Evolutionary conservation across 805 yeast species (phyloP).

Genomic region (Danielia reshetovae): DNA sequence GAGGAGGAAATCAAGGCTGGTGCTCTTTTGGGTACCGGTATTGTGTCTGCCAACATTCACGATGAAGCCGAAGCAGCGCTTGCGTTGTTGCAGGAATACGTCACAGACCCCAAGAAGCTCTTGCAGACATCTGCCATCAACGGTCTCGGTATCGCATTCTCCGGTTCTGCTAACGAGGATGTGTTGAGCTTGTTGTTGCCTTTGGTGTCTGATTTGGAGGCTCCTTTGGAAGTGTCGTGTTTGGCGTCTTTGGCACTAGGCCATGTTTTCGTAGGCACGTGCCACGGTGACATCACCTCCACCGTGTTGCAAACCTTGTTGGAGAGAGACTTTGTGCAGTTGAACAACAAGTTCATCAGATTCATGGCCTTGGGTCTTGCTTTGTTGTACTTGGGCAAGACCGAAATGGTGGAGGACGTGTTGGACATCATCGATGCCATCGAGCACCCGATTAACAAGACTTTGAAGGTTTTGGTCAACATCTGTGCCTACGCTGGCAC

Average conservation of each 20-base stretch:
- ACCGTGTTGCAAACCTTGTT: slow-evolving; percentile 84
- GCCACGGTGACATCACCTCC: slow-evolving; percentile 92
- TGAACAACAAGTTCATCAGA: slow-evolving; percentile 81
- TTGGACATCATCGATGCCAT: slow-evolving; percentile 91
- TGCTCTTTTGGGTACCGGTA: slow-evolving; percentile 92
- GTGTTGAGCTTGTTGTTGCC: slow-evolving; percentile 76
- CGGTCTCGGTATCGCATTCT: slow-evolving; percentile 91
- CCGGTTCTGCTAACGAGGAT: slow-evolving; percentile 88
- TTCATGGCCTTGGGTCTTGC: slow-evolving; percentile 92
- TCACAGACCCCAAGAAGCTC: slow-evolving; percentile 56
- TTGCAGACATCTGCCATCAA: slow-evolving; percentile 78
- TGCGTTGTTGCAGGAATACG: slow-evolving; percentile 79
- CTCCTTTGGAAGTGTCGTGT: slow-evolving; percentile 73
- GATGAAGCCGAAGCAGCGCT: slow-evolving; percentile 94
- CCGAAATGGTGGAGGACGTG: slow-evolving; percentile 91
- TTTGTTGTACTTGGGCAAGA: slow-evolving; percentile 85
- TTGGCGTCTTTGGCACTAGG: slow-evolving; percentile 91
- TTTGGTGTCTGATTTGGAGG: slow-evolving; percentile 70
- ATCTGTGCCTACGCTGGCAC: slow-evolving; percentile 97
- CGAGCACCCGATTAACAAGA: slow-evolving; percentile 89
- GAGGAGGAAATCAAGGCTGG: slow-evolving; percentile 93
- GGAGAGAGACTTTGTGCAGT: slow-evolving; percentile 75
- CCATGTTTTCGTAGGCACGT: slow-evolving; percentile 91
- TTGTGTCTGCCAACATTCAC: slow-evolving; percentile 87
- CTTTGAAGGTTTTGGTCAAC: slow-evolving; percentile 83